Base-by-base conservation (phyloP, 805 yeast genomes). In the Dipodascopsis uninucleata region DNA sequence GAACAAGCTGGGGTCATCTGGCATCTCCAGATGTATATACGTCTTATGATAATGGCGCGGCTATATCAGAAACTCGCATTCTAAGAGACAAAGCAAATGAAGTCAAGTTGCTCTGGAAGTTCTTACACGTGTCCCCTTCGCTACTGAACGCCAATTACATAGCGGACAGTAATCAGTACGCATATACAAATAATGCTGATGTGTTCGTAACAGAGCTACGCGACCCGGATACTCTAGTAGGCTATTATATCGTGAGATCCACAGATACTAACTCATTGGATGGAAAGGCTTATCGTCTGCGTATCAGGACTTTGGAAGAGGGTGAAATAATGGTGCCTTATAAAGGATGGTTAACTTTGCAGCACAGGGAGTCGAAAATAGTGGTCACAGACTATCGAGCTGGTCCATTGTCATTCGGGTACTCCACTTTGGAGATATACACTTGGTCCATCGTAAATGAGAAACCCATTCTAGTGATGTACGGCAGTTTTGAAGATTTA, bases 1-100 rank as follows among this genome's bases (percentile, higher is more conserved):
- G 51, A 14, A 42, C 51, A n/a, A 47, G 43, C 23, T 47, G 51
- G 51, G 51, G 51, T 3, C 44, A 41, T 8, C 29, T 47, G 20
- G 51, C 43, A 3, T 31, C 43, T 4, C 47, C 51, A n/a, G 40
- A 28, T 3, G 43, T 42, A 8, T 47, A 47, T 26, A 23, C 51
- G 5, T 47, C 51, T 18, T 47, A 39, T 35, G 51, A 47, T 35
- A 42, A 43, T 38, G 47, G 43, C 10, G 43, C 51, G 6, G 43
- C 47, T 3, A 47, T 47, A 10, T 29, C 44, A 16, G 51, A 47
- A 31, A 26, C 33, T 12, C 32, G 51, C 18, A 28, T 37, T 7
- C 14, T 42, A 9, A 39, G 51, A 9, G 47, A 42, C 20, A 47
- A 47, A 22, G 47, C 51, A 5, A 26, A 34, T 16, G 51, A 47